Evolutionary conservation across 768 basidiomycete species (phyloP).

Genomic region (Hortiboletus flavorubellus): DNA sequence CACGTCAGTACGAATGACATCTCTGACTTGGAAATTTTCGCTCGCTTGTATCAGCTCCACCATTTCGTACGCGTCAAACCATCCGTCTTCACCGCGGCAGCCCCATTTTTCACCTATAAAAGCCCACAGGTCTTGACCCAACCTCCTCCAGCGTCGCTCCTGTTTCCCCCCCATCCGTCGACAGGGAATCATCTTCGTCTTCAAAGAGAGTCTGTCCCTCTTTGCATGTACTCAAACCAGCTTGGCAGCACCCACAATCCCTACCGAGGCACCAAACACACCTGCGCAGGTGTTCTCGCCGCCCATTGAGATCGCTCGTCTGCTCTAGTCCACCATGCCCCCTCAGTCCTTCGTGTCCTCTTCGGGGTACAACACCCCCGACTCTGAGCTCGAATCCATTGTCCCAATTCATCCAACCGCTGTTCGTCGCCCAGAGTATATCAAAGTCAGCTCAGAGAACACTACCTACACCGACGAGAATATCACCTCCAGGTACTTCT

Average conservation of each 20-base stretch:
- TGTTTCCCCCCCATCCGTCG: background rate
- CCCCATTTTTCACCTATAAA: conserved; percentile 31
- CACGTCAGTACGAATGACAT: conserved; percentile 6
- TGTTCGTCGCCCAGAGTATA: conserved; percentile 67
- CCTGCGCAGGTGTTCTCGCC: conserved; percentile 64
- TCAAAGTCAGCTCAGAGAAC: conserved; percentile 80
- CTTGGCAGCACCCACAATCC: conserved; percentile 87
- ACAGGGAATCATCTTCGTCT: conserved; percentile 6
- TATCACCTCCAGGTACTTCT: conserved; percentile 79
- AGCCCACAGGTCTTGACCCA: background rate
- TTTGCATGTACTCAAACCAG: conserved; percentile 95
- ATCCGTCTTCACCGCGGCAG: background rate
- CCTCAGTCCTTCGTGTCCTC: conserved; percentile 40
- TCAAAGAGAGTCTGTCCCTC: conserved; percentile 35
- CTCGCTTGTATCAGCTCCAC: conserved; percentile 2
- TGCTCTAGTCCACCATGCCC: conserved; percentile 43
- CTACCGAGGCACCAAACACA: conserved; percentile 85
- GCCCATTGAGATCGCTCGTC: conserved; percentile 35
- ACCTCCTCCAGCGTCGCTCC: background rate
- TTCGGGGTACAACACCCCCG: conserved; percentile 72
- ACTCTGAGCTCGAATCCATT: conserved; percentile 65
- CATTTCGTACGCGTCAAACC: conserved; percentile 1
- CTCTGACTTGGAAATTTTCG: conserved; percentile 20
- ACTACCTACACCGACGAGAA: conserved; percentile 77
- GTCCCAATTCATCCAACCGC: conserved; percentile 83